Base-by-base conservation (phyloP, 2,329 filamentous ascomycete genomes). In the Microthyrium microscopicum region DNA sequence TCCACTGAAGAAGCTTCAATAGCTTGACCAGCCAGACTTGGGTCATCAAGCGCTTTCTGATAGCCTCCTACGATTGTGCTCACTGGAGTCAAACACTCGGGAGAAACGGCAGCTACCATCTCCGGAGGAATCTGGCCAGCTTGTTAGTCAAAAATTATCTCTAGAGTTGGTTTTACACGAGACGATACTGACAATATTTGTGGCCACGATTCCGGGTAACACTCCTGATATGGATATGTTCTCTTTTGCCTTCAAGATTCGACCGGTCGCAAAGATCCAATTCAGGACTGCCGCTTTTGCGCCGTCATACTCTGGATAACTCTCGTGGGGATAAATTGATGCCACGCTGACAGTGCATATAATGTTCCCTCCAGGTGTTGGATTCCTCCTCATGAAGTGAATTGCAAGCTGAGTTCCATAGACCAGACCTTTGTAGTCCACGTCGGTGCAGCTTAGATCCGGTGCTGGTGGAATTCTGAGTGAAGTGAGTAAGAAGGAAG, bases 351-450 rank as follows among this genome's bases (percentile, higher is more conserved):
- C 51, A 1, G 61, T 65, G 0, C 55, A 51, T 8, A 64, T 46
- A 33, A 66, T 61, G 35, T 49, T 55, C 1, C 61, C 62, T 2
- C 58, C 59, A 1, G 54, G 53, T 0, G 43, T 45, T 3, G 46
- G 42, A 36, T 66, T 68, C 37, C 64, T 56, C 9, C 62, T 53
- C 64, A 68, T 68, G 44, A 65, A 68, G 41, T 68, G 62, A 7
- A 58, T 60, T 1, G 65, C 61, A 6, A 68, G 49, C 35, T 57
- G 54, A 2, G 56, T 60, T 4, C 62, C 61, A 35, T 66, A 66
- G 0, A 68, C 44, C 2, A 68, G 54, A 3, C 60, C 60, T 43
- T 67, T 67, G 47, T 60, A 61, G 42, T 62, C 55, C n/a, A 65
- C 46, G 40, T 68, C 62, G 2, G 62, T 66, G 33, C 55, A 58